phyloP scores from a whole-genome alignment of 345 rosid genomes.

The Sisymbrium altissimum region DNA sequence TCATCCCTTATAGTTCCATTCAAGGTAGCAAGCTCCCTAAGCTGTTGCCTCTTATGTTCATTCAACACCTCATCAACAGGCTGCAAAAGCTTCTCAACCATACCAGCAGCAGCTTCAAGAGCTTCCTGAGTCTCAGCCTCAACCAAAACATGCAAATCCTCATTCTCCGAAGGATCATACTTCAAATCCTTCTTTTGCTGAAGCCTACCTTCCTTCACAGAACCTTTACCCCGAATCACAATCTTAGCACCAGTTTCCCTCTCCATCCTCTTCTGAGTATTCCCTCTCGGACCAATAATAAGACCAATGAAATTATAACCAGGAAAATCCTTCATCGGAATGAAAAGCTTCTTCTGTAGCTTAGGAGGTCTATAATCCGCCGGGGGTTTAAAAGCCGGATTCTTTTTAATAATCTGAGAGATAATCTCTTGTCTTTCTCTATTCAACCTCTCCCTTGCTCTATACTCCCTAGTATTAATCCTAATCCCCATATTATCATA shows the following conservation, averaged over 20 bases:
- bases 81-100: constrained; percentile 95
- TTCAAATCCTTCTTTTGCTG: constrained; percentile 96
- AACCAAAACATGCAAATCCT: constrained; percentile 96
- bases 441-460: constrained; percentile 85
- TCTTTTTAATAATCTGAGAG: constrained; percentile 81
- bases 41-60: constrained; percentile 98
- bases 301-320: constrained; percentile 93
- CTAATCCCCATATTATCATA: constrained; percentile 94
- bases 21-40: constrained; percentile 92
- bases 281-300: constrained; percentile 95
- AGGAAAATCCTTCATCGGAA: constrained; percentile 89
- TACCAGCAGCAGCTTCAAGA: constrained; percentile 90
- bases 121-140: constrained; percentile 95
- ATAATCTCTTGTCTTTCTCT: constrained; percentile 92
- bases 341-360: constrained; percentile 93
- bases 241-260: constrained; percentile 93
- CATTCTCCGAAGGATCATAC: constrained; percentile 88
- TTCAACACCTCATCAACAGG: constrained; percentile 97
- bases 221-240: constrained; percentile 96
- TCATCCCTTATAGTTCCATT: constrained; percentile 99
- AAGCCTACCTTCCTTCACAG: constrained; percentile 85
- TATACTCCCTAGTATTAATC: constrained; percentile 79
- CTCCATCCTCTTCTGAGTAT: constrained; percentile 99
- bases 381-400: constrained; percentile 95
- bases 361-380: constrained; percentile 96